phyloP scores from a whole-genome alignment of 1,284 basidiomycete genomes.

The Psilocybe mexicana region DNA sequence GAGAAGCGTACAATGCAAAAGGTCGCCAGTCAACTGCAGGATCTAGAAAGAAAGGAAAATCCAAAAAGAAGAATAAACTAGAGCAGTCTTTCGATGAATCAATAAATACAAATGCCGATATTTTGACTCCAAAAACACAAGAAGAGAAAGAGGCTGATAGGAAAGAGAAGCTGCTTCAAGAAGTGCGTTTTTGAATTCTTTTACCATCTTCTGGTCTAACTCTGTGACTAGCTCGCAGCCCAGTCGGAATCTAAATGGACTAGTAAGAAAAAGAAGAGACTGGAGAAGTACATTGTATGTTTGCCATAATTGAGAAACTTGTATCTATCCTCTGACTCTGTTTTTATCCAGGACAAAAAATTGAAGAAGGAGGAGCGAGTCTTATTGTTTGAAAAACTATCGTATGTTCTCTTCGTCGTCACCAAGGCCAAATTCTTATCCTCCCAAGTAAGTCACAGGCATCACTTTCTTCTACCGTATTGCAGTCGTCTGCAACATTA shows the following conservation, averaged over 20 bases:
- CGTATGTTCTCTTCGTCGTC: constrained; percentile 48
- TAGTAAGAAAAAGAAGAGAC: constrained; percentile 75
- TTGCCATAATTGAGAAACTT: constrained; percentile 15
- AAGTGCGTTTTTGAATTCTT: constrained; percentile 44
- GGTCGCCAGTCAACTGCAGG: constrained; percentile 61
- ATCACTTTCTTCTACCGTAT: constrained; percentile 53
- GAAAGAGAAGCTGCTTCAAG: constrained; percentile 58
- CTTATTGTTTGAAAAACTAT: constrained; percentile 72
- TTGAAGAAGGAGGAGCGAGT: constrained; percentile 81
- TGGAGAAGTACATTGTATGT: constrained; percentile 82
- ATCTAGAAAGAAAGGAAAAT: constrained; percentile 54
- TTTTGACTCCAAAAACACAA: constrained; percentile 58
- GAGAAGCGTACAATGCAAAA: constrained; percentile 57
- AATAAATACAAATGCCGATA: constrained; percentile 58
- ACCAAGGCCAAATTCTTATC: constrained; percentile 21
- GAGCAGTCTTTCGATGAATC: constrained; percentile 15
- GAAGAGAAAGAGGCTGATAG: constrained; percentile 64
- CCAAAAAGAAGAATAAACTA: constrained; percentile 32
- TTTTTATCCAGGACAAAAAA: constrained; percentile 69
- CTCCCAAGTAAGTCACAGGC: constrained; percentile 71
- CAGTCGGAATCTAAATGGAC: constrained; percentile 72
- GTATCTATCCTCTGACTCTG: constrained; percentile 6
- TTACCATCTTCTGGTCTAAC: neutral
- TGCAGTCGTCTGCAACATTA: constrained; percentile 78
- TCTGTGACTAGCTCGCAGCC: constrained; percentile 45